phyloP scores from a whole-genome alignment of 306 rosid genomes.

The Luffa acutangula region DNA sequence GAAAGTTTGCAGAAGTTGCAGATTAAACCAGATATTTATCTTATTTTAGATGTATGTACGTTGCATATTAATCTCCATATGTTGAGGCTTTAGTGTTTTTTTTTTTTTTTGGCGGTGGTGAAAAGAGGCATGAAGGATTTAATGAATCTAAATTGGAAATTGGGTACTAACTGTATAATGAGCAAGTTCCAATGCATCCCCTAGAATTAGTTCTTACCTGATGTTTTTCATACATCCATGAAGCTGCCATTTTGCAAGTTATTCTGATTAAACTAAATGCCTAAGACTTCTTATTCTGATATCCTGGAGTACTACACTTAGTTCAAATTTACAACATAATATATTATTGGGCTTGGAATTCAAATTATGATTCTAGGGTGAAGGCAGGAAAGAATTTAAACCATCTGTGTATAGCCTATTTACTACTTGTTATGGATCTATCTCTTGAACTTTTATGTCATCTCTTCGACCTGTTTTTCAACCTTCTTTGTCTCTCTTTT shows the following conservation, averaged over 20 bases:
- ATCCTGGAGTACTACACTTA: neutral
- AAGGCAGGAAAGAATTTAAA: neutral
- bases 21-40: conserved; percentile 69
- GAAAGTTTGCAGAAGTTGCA: conserved; percentile 60
- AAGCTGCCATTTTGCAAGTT: neutral
- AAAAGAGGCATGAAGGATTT: neutral
- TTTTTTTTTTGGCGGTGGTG: neutral
- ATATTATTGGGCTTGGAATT: neutral
- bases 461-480: neutral
- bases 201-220: neutral
- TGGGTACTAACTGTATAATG: neutral
- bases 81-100: neutral
- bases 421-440: neutral
- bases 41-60: conserved; percentile 69
- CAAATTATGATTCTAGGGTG: neutral
- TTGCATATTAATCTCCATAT: neutral
- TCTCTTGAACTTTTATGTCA: neutral
- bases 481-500: neutral
- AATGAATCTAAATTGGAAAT: neutral
- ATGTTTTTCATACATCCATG: neutral
- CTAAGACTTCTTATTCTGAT: neutral
- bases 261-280: neutral
- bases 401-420: neutral
- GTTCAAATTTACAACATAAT: neutral
- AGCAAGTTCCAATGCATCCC: neutral